Percentiles rank a stretch among this genome's conserved stretches.
Conservation (phyloP, 805 yeast genomes). For the Gaillardinia entomophila region DNA sequence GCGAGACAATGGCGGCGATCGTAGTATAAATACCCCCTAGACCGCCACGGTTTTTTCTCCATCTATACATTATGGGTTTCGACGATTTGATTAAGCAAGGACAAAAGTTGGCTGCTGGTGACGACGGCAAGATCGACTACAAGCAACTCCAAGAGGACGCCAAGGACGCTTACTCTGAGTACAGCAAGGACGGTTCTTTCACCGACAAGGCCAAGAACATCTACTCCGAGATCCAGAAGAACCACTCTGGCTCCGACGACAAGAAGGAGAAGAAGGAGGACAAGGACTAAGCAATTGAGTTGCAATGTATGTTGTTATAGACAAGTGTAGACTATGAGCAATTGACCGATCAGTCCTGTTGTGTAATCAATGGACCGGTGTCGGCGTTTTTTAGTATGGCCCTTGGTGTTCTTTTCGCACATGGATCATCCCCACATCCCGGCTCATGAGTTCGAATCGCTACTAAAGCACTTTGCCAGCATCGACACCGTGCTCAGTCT, state of each 20-base stretch:
- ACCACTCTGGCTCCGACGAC: slow-evolving; percentile 7
- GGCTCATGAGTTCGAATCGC: background rate
- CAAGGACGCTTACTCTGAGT: slow-evolving; percentile 28
- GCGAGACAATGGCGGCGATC: background rate
- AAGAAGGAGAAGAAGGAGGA: background rate
- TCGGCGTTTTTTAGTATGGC: no score
- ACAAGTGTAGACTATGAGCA: no score
- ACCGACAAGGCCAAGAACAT: slow-evolving; percentile 32
- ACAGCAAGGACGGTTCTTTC: slow-evolving; percentile 21
- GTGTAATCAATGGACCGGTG: no score
- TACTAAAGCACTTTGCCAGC: slow-evolving; percentile 17
- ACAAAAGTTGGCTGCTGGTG: slow-evolving; percentile 18
- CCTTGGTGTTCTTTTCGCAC: no score
- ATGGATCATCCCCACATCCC: background rate
- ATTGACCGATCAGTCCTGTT: no score
- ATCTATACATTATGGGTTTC: slow-evolving; percentile 18
- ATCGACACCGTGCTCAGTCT: slow-evolving; percentile 28
- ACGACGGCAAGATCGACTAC: slow-evolving; percentile 19
- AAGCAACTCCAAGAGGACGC: slow-evolving; percentile 24
- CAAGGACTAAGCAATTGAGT: background rate
- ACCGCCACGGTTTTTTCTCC: background rate
- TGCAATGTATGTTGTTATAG: background rate
- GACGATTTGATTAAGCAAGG: slow-evolving; percentile 28
- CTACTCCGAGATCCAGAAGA: slow-evolving; percentile 21
- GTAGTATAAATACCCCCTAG: background rate